Base-by-base conservation (phyloP, 805 yeast genomes). In the Saccharomycopsis sp. region DNA sequence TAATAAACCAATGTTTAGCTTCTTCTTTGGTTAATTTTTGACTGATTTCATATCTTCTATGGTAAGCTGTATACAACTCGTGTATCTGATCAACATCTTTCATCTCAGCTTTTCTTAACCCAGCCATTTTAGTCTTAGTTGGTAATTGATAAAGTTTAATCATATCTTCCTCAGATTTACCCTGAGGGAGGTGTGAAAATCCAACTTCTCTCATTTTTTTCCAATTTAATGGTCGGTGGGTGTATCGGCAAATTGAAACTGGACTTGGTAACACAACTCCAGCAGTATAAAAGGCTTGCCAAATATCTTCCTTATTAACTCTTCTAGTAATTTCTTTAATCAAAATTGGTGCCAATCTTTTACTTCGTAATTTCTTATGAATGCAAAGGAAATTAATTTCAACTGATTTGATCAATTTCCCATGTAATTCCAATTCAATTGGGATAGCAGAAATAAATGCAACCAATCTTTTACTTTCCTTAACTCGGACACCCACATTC, bases 261-360 rank as follows among this genome's bases (percentile, higher is more conserved):
- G 98, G 98, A n/a, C 89, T 79, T 19, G 98, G 98, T 46, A 93
- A 70, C 2, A 87, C 81, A 2, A 81, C 78, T 8, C 97, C 98
- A 0, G 90, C 95, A 7, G 98, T 90, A 64, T 86, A 87, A 49
- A 93, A 72, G 0, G 97, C 98, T 62, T 89, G 97, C 96, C 97
- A 93, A 49, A 89, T 84, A 48, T 85, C 77, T 36, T 72, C 71
- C 51, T 76, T 72, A 64, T 93, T 90, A 52, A 93, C 93, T 54
- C 97, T 74, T 59, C 98, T 75, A 3, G 97, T 93, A 53, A 93
- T 83, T 63, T 93, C 98, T 57, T 85, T 85, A 62, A 93, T 93
- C 56, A 93, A 68, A 9, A 93, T 84, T 1, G 98, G 98, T 1
- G 98, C 89, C 59, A 93, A 71, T 56, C 98, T 79, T 62, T 93